Conservation (phyloP, 768 basidiomycete species). For the Cyclocybe cylindracea region DNA sequence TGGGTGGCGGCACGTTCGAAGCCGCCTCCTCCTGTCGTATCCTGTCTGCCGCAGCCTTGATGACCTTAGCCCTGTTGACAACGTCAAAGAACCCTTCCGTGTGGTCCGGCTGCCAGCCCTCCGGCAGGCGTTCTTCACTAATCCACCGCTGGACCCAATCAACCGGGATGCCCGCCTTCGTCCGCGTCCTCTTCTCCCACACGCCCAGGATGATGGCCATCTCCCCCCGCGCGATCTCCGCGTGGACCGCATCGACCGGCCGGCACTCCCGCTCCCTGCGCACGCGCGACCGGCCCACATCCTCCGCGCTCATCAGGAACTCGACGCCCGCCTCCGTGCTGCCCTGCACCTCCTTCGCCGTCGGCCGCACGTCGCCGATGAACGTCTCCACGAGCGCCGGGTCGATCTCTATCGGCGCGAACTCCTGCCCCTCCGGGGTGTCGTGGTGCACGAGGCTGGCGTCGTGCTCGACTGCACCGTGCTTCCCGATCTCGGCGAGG, state of each 20-base stretch:
- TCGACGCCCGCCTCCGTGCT: conserved; percentile 12
- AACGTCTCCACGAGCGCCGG: conserved; percentile 38
- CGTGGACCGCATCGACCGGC: conserved; percentile 45
- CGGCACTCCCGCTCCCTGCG: conserved; percentile 48
- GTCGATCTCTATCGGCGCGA: conserved; percentile 44
- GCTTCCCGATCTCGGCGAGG: conserved; percentile 45
- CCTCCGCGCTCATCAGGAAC: conserved; percentile 35
- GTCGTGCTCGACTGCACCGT: conserved; percentile 57
- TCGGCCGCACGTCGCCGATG: conserved; percentile 32
- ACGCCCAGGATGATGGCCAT: conserved; percentile 66
- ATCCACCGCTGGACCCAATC: conserved; percentile 54
- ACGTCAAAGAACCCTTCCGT: conserved; percentile 37
- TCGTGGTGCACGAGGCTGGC: conserved; percentile 61
- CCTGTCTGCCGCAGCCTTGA: conserved; percentile 27
- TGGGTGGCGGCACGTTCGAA: background rate
- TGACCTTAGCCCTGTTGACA: conserved; percentile 29
- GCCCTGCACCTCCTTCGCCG: conserved; percentile 27
- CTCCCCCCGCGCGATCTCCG: conserved; percentile 68
- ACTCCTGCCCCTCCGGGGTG: conserved; percentile 35
- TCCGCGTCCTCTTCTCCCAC: conserved; percentile 41
- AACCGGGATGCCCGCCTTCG: conserved; percentile 42
- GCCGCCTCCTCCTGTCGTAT: conserved; percentile 21
- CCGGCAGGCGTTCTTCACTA: conserved; percentile 50
- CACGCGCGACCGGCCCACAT: conserved; percentile 52
- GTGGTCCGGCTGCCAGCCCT: conserved; percentile 41